These are phyloP conservation scores for Xenosphaeropsis pyriputrescens DNA, from an alignment of 2,329 filamentous ascomycete species.

Conservation along the genomic window DNA sequence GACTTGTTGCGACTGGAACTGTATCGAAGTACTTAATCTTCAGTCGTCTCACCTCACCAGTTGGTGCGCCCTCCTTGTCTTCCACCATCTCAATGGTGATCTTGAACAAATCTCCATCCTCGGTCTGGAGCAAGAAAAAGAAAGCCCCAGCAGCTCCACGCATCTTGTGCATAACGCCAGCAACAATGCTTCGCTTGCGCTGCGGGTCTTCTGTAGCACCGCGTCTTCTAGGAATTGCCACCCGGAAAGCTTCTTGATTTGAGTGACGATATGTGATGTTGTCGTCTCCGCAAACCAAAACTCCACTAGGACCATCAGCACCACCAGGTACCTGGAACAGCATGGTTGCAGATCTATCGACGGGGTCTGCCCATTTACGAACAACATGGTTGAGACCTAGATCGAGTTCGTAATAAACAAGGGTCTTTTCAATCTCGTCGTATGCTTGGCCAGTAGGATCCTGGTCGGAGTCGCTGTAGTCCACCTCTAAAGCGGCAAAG, in stretches of 20 bases:
- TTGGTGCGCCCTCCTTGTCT: slow-evolving; percentile 62
- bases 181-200: slow-evolving; percentile 73
- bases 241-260: slow-evolving; percentile 77
- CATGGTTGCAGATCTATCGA: slow-evolving; percentile 77
- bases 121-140: slow-evolving; percentile 91
- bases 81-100: slow-evolving; percentile 84
- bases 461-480: slow-evolving; percentile 83
- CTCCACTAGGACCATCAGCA: slow-evolving; percentile 84
- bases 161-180: slow-evolving; percentile 95
- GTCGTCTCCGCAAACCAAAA: slow-evolving; percentile 87
- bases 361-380: slow-evolving; percentile 86
- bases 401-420: slow-evolving; percentile 97
- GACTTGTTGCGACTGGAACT: slow-evolving; percentile 70
- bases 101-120: slow-evolving; percentile 98
- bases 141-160: slow-evolving; percentile 72
- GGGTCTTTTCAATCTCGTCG: slow-evolving; percentile 69
- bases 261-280: slow-evolving; percentile 96
- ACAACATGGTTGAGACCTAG: slow-evolving; percentile 95
- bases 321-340: slow-evolving; percentile 94
- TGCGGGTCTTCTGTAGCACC: slow-evolving; percentile 87
- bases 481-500: slow-evolving; percentile 87
- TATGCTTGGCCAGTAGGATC: slow-evolving; percentile 76
- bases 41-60: slow-evolving; percentile 66
- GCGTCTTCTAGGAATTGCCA: slow-evolving; percentile 75
- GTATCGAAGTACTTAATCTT: slow-evolving; percentile 99